Base-by-base conservation (phyloP, 495 filamentous ascomycete species). In the Penicillium maclennaniae region DNA sequence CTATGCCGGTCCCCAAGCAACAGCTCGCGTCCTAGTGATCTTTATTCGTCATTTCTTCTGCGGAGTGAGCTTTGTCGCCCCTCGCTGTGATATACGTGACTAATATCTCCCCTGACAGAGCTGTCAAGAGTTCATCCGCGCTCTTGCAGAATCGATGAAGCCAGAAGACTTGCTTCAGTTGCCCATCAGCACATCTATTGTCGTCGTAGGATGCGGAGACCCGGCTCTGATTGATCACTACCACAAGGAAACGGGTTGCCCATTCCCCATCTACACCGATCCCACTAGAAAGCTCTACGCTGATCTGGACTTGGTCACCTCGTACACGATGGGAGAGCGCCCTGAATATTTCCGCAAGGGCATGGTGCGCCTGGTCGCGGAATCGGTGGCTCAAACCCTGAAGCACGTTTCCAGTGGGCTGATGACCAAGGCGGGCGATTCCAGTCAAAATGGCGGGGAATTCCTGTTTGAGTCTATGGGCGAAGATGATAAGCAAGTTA, bases 41-140 rank as follows among this genome's bases (percentile, higher is more conserved):
- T 96, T 96, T 60, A 79, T 96, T 42, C 79, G 91, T 20, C 90
- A 96, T 69, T 96, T 95, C 73, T 92, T 88, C 76, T 96, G 91
- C 60, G 88, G 90, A 2, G 88, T 88, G 76, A 71, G 89, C 75
- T 52, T 16, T 12, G n/a, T n/a, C n/a, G n/a, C 12, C 45, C 37
- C 15, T 41, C 6, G 5, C 10, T 34, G 37, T 37, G n/a, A n/a
- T 20, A 28, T 21, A 19, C 19, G 0, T 27, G 42, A 26, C 31
- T 34, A 21, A 44, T 15, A 17, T 6, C 25, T 23, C 0, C 36
- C n/a, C 27, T 23, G 15, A 40, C 23, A 93, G 68, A 59, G 84
- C 83, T 59, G 83, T 73, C 50, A 91, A 71, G 61, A 91, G 86
- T 69, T 59, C 71, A 67, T 92, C 50, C 79, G 76, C 54, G 68